Conservation (phyloP, 73 alveolate species). For the Durusdinium trenchii region DNA sequence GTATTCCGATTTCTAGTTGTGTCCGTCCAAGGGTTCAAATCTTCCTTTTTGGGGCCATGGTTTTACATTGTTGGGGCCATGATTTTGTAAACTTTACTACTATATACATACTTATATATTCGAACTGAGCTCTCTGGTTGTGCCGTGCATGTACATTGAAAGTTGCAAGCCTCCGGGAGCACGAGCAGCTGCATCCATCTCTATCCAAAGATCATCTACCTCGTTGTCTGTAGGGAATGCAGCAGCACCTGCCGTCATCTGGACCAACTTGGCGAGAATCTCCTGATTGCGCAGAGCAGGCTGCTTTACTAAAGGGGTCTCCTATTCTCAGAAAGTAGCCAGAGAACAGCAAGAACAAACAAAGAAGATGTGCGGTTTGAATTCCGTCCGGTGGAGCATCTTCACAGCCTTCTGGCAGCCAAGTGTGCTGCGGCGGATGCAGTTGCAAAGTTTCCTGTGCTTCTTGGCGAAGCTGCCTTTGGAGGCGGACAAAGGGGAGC, state of each 20-base stretch:
- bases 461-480: conserved; percentile 19
- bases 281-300: background rate
- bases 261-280: conserved; percentile 54
- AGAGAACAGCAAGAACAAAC: too few relatives aligned
- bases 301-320: background rate
- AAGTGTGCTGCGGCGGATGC: conserved; percentile 73
- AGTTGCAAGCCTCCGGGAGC: background rate
- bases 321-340: too few relatives aligned
- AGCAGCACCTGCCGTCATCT: conserved; percentile 88
- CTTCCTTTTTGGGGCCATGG: too few relatives aligned
- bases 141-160: background rate
- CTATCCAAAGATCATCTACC: conserved; percentile 70
- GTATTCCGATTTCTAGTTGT: too few relatives aligned
- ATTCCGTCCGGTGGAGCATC: conserved; percentile 70
- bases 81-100: too few relatives aligned
- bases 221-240: conserved; percentile 52
- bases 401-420: conserved; percentile 87
- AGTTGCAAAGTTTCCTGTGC: background rate
- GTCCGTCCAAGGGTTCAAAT: too few relatives aligned
- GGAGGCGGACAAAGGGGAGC: too few relatives aligned
- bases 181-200: conserved; percentile 86
- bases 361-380: too few relatives aligned
- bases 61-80: too few relatives aligned
- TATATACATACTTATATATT: too few relatives aligned
- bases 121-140: background rate